Evolutionary conservation across 2,329 filamentous ascomycete genomes (phyloP).

Genomic region (Fusarium sp.): DNA sequence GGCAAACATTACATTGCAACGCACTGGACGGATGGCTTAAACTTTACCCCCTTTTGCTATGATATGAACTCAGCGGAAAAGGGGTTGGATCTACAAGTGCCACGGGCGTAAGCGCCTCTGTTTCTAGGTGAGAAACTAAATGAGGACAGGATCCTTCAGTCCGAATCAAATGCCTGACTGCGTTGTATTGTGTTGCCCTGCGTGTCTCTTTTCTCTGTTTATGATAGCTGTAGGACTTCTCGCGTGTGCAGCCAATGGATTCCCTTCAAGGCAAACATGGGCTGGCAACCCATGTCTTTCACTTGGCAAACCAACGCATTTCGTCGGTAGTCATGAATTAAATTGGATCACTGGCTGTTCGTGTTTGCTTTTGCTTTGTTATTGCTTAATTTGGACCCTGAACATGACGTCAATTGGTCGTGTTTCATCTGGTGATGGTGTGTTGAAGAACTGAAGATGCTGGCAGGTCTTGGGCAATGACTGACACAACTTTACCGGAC

Average conservation of each 20-base stretch:
- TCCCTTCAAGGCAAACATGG: constrained; percentile 7
- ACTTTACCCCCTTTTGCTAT: neutral
- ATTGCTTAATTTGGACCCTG: neutral
- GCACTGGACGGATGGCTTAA: constrained; percentile 11
- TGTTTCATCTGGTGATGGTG: neutral
- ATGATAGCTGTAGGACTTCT: constrained; percentile 2
- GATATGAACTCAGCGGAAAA: constrained; percentile 15
- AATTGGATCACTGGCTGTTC: neutral
- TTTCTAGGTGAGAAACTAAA: constrained; percentile 12
- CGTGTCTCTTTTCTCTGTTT: constrained; percentile 1
- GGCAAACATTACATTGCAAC: constrained; percentile 10
- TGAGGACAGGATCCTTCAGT: constrained; percentile 3
- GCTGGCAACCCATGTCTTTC: constrained; percentile 19
- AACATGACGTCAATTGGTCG: constrained; percentile 23
- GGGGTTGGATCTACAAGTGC: constrained; percentile 14
- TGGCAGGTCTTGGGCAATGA: neutral
- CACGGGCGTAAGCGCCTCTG: constrained; percentile 29
- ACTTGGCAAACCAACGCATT: neutral
- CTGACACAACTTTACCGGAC: neutral
- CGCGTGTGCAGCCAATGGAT: constrained; percentile 12
- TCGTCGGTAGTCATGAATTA: neutral
- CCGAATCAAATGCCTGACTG: constrained; percentile 19
- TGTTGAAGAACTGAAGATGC: neutral
- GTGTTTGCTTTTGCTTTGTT: neutral
- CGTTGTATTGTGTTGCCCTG: neutral